A percentile compares a stretch with the other conserved stretches of the same genome.
These are phyloP conservation scores for Apiospora rasikravindrae DNA, from an alignment of 2,329 filamentous ascomycete species.

Conservation along the genomic window DNA sequence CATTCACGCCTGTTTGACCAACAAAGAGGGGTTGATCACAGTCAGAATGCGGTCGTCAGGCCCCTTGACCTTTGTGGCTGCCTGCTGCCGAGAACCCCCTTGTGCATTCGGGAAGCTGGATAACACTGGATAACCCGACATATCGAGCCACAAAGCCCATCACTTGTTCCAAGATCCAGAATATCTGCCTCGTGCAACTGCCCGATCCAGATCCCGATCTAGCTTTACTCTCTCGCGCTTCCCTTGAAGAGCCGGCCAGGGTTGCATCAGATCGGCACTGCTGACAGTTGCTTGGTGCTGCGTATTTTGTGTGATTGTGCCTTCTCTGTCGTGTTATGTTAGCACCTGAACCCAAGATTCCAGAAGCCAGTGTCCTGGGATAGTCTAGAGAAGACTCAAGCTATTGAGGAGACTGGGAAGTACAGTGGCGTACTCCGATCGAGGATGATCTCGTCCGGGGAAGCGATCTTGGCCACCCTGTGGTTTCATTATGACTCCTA, in stretches of 20 bases:
- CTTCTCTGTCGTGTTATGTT: neutral
- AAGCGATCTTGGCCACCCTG: neutral
- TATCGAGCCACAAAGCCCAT: no score
- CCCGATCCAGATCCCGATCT: neutral
- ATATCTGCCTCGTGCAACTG: neutral
- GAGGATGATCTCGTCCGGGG: neutral
- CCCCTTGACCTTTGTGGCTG: no score
- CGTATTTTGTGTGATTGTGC: neutral
- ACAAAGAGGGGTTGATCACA: neutral
- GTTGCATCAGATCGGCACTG: neutral
- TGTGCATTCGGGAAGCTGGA: no score
- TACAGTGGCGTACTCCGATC: neutral
- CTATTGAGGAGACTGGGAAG: neutral
- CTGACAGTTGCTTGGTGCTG: neutral
- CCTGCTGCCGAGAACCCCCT: no score
- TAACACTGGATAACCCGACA: no score
- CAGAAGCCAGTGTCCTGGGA: neutral
- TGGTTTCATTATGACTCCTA: neutral
- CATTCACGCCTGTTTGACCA: neutral
- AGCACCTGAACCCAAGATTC: neutral
- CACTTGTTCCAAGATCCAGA: no score
- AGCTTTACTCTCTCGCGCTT: neutral
- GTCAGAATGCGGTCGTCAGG: neutral
- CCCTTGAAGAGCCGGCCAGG: neutral
- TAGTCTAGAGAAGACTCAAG: neutral